Conservation (phyloP, 169 alveolate species). For the Eimeria maxima region DNA sequence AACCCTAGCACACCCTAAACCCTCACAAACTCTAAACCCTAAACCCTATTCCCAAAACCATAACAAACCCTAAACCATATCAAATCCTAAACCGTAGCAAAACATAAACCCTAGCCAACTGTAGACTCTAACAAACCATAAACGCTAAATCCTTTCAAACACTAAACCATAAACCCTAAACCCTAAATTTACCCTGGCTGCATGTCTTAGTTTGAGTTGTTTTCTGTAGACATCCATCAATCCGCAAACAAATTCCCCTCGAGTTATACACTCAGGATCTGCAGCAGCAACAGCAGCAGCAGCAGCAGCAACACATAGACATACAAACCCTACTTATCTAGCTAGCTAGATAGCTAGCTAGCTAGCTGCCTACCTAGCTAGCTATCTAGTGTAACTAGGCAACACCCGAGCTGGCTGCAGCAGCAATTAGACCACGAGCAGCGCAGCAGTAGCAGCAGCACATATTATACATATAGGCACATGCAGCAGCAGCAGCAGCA, state of each 20-base stretch:
- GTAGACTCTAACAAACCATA: background rate
- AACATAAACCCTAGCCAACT: too few species aligned
- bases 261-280: background rate
- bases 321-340: too few species aligned
- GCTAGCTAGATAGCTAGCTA: too few species aligned
- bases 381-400: too few species aligned
- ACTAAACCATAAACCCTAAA: background rate
- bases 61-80: too few species aligned
- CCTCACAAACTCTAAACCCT: too few species aligned
- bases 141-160: background rate
- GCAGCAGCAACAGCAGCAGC: background rate
- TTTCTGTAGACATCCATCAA: slow-evolving; percentile 34
- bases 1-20: background rate
- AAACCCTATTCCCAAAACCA: too few species aligned
- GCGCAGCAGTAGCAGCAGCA: background rate
- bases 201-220: slow-evolving; percentile 35
- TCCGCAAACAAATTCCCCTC: slow-evolving; percentile 32
- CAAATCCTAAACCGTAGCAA: too few species aligned
- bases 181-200: slow-evolving; percentile 13
- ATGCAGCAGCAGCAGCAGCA: background rate
- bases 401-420: too few species aligned
- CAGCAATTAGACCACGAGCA: background rate
- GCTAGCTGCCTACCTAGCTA: too few species aligned
- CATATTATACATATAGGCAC: background rate
- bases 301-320: background rate